phyloP scores from a whole-genome alignment of 1,284 basidiomycete species.

The Ceratorhiza oryzae-sativae region DNA sequence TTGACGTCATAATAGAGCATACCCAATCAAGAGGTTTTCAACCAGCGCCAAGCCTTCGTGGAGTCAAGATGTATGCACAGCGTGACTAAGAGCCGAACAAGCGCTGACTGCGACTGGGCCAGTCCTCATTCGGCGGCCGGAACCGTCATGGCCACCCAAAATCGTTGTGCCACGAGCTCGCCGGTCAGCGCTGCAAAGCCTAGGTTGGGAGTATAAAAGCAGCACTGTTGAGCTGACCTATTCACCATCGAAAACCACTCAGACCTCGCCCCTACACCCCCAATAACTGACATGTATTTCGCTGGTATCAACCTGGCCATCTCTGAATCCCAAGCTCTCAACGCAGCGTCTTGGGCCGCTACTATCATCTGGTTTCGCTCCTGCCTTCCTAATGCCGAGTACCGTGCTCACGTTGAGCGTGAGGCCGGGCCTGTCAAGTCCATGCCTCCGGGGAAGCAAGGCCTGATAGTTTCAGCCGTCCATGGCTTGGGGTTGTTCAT shows the following conservation, averaged over 20 bases:
- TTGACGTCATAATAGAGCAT: too few species aligned
- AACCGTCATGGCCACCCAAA: neutral
- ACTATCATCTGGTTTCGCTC: slow-evolving; percentile 11
- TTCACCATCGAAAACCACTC: neutral
- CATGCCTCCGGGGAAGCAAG: slow-evolving; percentile 32
- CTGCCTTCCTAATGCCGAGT: neutral
- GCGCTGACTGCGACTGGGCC: slow-evolving; percentile 24
- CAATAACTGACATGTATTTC: slow-evolving; percentile 19
- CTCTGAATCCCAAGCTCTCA: slow-evolving; percentile 26
- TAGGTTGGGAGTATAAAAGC: slow-evolving; percentile 5
- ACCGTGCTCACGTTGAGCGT: neutral
- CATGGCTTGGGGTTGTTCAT: slow-evolving; percentile 28
- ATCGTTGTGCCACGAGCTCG: neutral
- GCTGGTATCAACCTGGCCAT: slow-evolving; percentile 25
- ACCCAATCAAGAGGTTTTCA: too few species aligned
- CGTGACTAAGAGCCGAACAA: neutral
- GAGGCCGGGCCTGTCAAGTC: slow-evolving; percentile 15
- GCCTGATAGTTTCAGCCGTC: slow-evolving; percentile 11
- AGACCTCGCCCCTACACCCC: neutral
- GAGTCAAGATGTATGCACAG: too few species aligned
- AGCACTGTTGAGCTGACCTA: neutral
- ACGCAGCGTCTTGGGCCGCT: slow-evolving; percentile 7
- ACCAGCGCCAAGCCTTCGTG: too few species aligned
- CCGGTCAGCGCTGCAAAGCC: neutral
- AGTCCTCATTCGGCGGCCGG: slow-evolving; percentile 35